Conservation (phyloP, 2,329 filamentous ascomycete species). For the Teratosphaeria epicoccoides region DNA sequence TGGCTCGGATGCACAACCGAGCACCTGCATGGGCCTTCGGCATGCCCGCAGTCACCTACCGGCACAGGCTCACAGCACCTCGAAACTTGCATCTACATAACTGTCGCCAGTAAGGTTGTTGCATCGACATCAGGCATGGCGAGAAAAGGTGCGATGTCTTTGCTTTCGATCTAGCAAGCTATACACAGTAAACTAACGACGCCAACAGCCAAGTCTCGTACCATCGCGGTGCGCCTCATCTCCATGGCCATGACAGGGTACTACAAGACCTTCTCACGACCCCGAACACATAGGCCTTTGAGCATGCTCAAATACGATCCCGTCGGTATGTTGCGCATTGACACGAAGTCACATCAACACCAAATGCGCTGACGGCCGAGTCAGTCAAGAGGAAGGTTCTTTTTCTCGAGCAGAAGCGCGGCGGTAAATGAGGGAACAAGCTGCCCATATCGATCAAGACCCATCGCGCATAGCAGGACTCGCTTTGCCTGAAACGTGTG, state of each 20-base stretch:
- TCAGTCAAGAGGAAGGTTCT: conserved; percentile 88
- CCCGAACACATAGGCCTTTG: conserved; percentile 68
- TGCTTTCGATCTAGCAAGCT: background rate
- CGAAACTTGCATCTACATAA: background rate
- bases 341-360: background rate
- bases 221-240: conserved; percentile 84
- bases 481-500: too few species aligned
- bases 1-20: background rate
- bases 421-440: conserved; percentile 22
- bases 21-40: too few species aligned
- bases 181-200: background rate
- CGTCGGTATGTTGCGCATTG: conserved; percentile 56
- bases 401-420: conserved; percentile 86
- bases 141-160: conserved; percentile 22
- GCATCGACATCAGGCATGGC: conserved; percentile 12
- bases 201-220: conserved; percentile 69
- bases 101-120: background rate
- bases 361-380: background rate
- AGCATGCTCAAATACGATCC: conserved; percentile 99
- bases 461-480: too few species aligned
- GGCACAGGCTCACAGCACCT: too few species aligned
- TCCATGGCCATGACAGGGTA: conserved; percentile 99
- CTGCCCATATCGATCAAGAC: background rate
- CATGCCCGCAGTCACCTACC: too few species aligned
- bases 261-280: conserved; percentile 83